Base-by-base conservation (phyloP, 352 stramenopile genomes). In the Phytophthora pini region DNA sequence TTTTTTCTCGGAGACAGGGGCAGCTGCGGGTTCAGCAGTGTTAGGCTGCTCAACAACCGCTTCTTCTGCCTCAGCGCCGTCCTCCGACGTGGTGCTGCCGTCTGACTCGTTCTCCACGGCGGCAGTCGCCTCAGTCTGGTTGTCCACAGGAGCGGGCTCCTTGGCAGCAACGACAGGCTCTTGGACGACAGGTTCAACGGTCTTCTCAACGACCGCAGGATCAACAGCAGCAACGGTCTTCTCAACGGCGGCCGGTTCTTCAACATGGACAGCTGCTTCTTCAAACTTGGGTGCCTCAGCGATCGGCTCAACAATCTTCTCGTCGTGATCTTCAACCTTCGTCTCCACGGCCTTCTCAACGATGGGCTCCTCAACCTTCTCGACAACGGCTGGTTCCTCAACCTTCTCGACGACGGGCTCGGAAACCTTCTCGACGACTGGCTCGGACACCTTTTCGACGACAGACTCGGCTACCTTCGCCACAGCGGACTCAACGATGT, bases 51-150 rank as follows among this genome's bases (percentile, higher is more conserved):
- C 56, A 22, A 55, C 51, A n/a, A 47, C 38, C 12, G 52, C 38
- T 10, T 78, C 61, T n/a, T 80, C 61, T 7, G 38, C 45, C 49
- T 76, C 64, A 39, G 43, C 48, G 11, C 41, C 61, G 38, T 73
- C 67, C 51, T 74, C 57, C 13, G 62, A 79, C 29, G 68, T 71
- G 12, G 62, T 73, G 50, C 67, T 74, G 29, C 62, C 56, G n/a
- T 68, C 59, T 5, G 54, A 62, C 47, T 79, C 66, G n/a, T 60
- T 64, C 24, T 46, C 64, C 17, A 38, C 64, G 12, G 56, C 17
- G 9, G 50, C 0, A 20, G 20, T 40, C 7, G 24, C 17, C 47
- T 70, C 66, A 15, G 57, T 51, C 48, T 64, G 53, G 9, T 66
- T 72, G 43, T 52, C 24, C 11, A 38, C 32, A 41, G 22, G 20